Base-by-base conservation (phyloP, 352 stramenopile genomes). In the Proteromonas lacertae region DNA sequence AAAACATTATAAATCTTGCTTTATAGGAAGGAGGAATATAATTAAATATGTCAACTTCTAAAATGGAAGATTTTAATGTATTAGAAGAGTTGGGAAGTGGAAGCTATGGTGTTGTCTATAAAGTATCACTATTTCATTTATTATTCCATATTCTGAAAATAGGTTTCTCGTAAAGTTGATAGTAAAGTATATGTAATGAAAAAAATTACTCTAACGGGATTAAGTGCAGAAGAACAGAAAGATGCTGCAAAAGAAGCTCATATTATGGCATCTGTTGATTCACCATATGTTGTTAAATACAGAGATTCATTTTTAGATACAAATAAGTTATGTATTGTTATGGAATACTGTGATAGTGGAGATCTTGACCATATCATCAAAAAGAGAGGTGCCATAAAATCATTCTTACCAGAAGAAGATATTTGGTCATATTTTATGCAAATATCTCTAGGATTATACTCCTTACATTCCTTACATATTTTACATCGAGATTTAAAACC, bases 401-500 rank as follows among this genome's bases (percentile, higher is more conserved):
- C 32, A 13, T 10, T 16, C n/a, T 24, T 22, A n/a, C 26, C 32
- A 41, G 16, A 36, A 12, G 28, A 43, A 22, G 8, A 26, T 30
- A 12, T 24, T 25, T 26, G 17, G 18, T 73, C 61, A 59, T 62
- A 57, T 19, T 72, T 62, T 25, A 40, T 79, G 22, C 67, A 83
- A 47, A 53, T 80, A n/a, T 58, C 50, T 1, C 48, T 82, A 4
- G 68, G 62, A 0, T 53, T 83, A 14, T 52, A 73, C 21, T 59
- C 65, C 47, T 68, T 83, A 44, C 68, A 83, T 42, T 50, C 55
- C 49, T 36, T 41, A 33, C 30, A 53, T 16, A 40, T 59, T 9
- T 46, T 65, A 13, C 67, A 83, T 30, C 59, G 66, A 7, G 52
- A 60, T 34, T 51, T 60, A 36, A 60, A 60, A 36, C 41, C 43